Base-by-base conservation (phyloP, 129 eudicot genomes). In the Tanacetum coccineum region DNA sequence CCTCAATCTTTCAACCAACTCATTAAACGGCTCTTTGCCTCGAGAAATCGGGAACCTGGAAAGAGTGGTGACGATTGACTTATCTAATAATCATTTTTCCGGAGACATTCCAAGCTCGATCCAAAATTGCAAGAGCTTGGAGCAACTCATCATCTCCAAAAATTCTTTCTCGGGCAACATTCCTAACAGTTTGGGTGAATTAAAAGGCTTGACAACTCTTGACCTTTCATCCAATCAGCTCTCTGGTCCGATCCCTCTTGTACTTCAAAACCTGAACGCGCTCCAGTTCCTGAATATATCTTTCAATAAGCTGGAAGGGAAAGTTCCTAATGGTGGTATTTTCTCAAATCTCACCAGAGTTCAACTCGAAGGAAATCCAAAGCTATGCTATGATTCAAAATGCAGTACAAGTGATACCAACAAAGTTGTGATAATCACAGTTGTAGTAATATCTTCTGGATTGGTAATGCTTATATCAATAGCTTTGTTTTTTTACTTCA, bases 181-280 rank as follows among this genome's bases (percentile, higher is more conserved):
- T 73, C 85, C 86, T 13, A 63, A 19, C 20, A 61, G 70, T 62
- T 80, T 87, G 36, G 83, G 71, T 40, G 72, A 46, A 46, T 8
- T 87, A 4, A 84, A 57, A 55, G 95, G 89, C 19, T 46, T 89
- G 78, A 76, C 48, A 73, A 62, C 47, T 18, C 82, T 89, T 22
- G 90, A 89, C 49, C 81, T 89, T 11, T 83, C 95, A 6, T 79
- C 82, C 32, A 89, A 86, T 76, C 72, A 81, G 64, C 80, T 89
- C 18, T 89, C 85, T 4, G 88, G 91, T 49, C 45, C 70, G 3
- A 75, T 89, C 51, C 96, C 95, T 56, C 42, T 20, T 15, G 66
- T 56, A 28, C 76, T 89, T 46, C 70, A 77, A 64, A 73, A 59
- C 9, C 65, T 83, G 30, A 54, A 39, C 12, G 85, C 70, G 39